A percentile compares a stretch with the other conserved stretches of the same genome.
phyloP scores from a whole-genome alignment of 2,329 filamentous ascomycete genomes.

The Zymoseptoria passerinii region DNA sequence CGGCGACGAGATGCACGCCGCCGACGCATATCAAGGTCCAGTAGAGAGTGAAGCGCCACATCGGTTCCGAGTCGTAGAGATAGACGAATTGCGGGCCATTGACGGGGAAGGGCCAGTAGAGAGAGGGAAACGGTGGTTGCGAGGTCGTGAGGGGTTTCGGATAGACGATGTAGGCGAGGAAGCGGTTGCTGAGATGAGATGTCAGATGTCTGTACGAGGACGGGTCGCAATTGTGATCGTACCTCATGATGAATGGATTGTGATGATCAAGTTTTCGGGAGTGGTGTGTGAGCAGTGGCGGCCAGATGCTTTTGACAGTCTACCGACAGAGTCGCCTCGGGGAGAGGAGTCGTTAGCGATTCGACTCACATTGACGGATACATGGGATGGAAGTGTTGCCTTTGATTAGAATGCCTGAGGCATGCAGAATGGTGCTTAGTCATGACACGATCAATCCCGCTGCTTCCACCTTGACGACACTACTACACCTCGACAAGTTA shows the following conservation, averaged over 20 bases:
- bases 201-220: neutral
- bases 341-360: no score
- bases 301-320: neutral
- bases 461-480: no score
- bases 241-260: constrained; percentile 5
- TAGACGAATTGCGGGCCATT: constrained; percentile 49
- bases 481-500: no score
- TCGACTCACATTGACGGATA: no score
- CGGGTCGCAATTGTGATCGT: neutral
- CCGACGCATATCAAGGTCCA: constrained; percentile 80
- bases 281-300: neutral
- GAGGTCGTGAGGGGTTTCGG: constrained; percentile 51
- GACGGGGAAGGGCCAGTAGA: constrained; percentile 64
- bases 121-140: constrained; percentile 67
- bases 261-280: neutral
- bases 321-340: no score
- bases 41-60: constrained; percentile 78
- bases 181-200: constrained; percentile 24
- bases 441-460: no score
- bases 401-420: no score
- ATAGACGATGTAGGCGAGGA: constrained; percentile 39
- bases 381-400: no score
- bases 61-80: constrained; percentile 67
- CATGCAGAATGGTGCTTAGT: no score
- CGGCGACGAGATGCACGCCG: constrained; percentile 64